A percentile compares a stretch with the other conserved stretches of the same genome.
phyloP scores from a whole-genome alignment of 352 stramenopile genomes.

The Phytophthora pinifolia region DNA sequence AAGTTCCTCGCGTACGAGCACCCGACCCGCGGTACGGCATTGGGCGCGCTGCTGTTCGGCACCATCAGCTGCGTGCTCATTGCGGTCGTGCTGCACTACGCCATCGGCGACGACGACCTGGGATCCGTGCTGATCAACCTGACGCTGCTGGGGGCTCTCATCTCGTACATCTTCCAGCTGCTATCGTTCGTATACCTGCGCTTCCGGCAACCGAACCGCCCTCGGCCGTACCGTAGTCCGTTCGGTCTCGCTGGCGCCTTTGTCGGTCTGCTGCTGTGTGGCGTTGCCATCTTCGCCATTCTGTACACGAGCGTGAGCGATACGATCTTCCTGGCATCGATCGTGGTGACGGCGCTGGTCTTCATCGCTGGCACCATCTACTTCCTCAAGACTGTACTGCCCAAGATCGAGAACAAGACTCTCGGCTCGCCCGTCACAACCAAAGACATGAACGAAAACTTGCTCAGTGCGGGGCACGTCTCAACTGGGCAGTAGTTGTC shows the following conservation, averaged over 20 bases:
- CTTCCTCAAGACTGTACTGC: constrained; percentile 40
- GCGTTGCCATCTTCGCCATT: constrained; percentile 47
- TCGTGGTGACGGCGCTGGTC: constrained; percentile 43
- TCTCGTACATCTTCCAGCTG: constrained; percentile 67
- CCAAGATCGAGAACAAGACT: constrained; percentile 36
- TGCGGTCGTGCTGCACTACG: constrained; percentile 49
- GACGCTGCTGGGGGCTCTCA: constrained; percentile 31
- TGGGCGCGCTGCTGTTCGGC: constrained; percentile 48
- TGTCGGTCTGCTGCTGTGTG: constrained; percentile 43
- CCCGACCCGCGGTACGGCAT: constrained; percentile 36
- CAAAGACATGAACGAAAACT: constrained; percentile 36
- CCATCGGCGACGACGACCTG: constrained; percentile 52
- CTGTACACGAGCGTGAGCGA: constrained; percentile 52
- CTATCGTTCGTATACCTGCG: constrained; percentile 61
- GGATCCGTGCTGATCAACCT: constrained; percentile 65
- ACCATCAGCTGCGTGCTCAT: constrained; percentile 37
- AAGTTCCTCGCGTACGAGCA: constrained; percentile 40
- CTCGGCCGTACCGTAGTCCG: constrained; percentile 46
- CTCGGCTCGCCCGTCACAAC: constrained; percentile 22
- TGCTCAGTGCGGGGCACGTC: constrained; percentile 19
- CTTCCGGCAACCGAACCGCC: constrained; percentile 44
- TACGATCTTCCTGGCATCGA: constrained; percentile 53
- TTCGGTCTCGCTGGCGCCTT: constrained; percentile 49
- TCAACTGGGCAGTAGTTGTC: too few relatives aligned
- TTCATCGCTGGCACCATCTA: constrained; percentile 49